A percentile compares a stretch with the other conserved stretches of the same genome.
Conservation (phyloP, 208 protist species). For the Zelonia costaricensis region DNA sequence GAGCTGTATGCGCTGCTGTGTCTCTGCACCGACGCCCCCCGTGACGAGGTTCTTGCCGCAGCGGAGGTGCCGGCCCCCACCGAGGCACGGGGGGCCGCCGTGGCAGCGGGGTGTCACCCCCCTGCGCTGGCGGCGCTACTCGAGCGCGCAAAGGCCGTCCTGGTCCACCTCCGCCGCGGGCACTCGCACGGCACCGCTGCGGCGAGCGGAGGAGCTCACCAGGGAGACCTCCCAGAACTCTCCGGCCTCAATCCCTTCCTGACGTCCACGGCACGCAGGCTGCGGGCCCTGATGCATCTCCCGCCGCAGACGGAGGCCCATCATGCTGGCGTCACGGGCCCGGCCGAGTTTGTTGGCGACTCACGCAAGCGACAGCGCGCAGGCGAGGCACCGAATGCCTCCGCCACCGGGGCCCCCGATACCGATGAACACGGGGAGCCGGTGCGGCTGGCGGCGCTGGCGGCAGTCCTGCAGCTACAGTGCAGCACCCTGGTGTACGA, state of each 20-base stretch:
- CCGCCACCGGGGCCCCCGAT: not conserved
- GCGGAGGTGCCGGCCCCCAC: not conserved
- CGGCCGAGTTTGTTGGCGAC: not conserved
- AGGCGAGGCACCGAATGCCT: not conserved
- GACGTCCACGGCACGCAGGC: not conserved
- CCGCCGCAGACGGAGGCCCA: not conserved
- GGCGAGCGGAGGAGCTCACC: not conserved
- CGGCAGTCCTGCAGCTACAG: slow-evolving; percentile 36
- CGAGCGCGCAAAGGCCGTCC: not conserved
- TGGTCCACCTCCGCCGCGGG: not conserved
- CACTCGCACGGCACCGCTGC: not conserved
- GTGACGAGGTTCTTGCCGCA: not conserved
- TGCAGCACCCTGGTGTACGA: slow-evolving; percentile 25
- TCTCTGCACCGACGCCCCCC: slow-evolving; percentile 5
- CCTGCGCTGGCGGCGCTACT: slow-evolving; percentile 6
- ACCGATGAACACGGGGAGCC: not conserved
- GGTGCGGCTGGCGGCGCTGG: slow-evolving; percentile 32
- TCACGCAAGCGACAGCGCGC: not conserved
- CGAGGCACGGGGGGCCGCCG: not conserved
- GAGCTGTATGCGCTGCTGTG: slow-evolving; percentile 33
- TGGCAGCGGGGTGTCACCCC: not conserved
- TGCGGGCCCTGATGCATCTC: not conserved
- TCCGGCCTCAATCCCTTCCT: too few relatives aligned
- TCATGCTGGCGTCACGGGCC: too few relatives aligned
- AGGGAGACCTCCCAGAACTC: too few relatives aligned